Conservation (phyloP, 2,329 filamentous ascomycete species). For the Dactylellina drechsleri region DNA sequence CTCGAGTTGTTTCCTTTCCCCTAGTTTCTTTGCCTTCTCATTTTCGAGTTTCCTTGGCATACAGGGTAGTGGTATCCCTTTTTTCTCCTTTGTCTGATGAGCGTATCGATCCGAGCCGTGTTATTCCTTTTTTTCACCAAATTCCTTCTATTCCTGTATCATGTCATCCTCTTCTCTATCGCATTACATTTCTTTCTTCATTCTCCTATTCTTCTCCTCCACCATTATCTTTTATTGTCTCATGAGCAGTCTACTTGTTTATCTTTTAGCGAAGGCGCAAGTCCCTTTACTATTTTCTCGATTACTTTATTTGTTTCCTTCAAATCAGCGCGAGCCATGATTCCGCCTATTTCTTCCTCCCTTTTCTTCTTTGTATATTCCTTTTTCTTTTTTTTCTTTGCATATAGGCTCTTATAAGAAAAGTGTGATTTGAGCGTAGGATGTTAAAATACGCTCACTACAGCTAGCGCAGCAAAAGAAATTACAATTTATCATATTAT, state of each 20-base stretch:
- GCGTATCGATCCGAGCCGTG: not conserved
- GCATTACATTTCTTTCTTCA: not conserved
- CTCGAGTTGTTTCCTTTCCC: not conserved
- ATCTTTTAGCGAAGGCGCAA: not conserved
- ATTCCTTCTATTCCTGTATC: not conserved
- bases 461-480: too few species aligned
- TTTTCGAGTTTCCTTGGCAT: too few species aligned
- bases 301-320: not conserved
- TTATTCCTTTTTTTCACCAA: not conserved
- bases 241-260: not conserved
- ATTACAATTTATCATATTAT: too few species aligned
- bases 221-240: not conserved
- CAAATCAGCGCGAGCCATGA: not conserved
- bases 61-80: not conserved
- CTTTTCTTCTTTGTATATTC: not conserved
- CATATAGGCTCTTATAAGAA: not conserved
- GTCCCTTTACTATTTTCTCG: not conserved
- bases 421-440: not conserved
- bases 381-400: not conserved
- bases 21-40: not conserved
- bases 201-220: not conserved
- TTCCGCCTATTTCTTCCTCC: not conserved
- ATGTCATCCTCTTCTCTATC: not conserved
- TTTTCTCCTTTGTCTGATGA: slow-evolving; percentile 8
- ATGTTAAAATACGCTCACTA: too few species aligned